Percentiles rank a stretch among this genome's conserved stretches.
phyloP scores from a whole-genome alignment of 164 flowering plant species.

The Kalanchoe fedtschenkoi region DNA sequence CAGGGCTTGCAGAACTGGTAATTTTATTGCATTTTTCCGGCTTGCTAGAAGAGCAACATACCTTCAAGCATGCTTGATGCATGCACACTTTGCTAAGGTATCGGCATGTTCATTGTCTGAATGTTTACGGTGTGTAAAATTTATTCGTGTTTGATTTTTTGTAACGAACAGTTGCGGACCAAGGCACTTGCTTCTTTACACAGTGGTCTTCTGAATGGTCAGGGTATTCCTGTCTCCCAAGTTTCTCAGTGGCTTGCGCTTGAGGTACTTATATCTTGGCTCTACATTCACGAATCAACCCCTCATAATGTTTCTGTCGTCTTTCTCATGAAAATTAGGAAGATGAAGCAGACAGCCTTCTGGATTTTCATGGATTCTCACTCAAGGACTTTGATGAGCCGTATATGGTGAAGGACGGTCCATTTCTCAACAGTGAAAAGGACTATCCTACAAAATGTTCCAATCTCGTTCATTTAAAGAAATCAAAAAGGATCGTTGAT shows the following conservation, averaged over 20 bases:
- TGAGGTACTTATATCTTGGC: neutral
- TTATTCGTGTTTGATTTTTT: conserved; percentile 10
- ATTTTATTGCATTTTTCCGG: conserved; percentile 85
- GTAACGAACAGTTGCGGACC: conserved; percentile 66
- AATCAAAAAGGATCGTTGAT: conserved; percentile 40
- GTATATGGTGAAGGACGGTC: conserved; percentile 88
- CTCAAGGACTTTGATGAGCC: conserved; percentile 74
- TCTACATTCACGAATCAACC: neutral
- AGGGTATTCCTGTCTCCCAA: conserved; percentile 74
- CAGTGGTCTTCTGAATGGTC: conserved; percentile 69
- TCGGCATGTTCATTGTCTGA: neutral
- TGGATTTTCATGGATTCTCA: conserved; percentile 75
- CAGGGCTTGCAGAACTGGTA: conserved; percentile 95
- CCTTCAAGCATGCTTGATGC: conserved; percentile 97
- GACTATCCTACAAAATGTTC: conserved; percentile 72
- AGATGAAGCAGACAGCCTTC: conserved; percentile 63
- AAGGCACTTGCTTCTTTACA: conserved; percentile 96
- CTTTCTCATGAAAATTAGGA: conserved; percentile 29
- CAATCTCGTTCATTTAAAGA: conserved; percentile 65
- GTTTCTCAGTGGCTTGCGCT: conserved; percentile 54
- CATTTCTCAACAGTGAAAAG: conserved; percentile 50
- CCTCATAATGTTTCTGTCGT: neutral
- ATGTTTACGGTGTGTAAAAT: neutral
- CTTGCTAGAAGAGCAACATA: conserved; percentile 81
- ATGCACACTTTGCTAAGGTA: conserved; percentile 99